Evolutionary conservation across 2,329 filamentous ascomycete genomes (phyloP).

Genomic region (Monosporascus sp.): DNA sequence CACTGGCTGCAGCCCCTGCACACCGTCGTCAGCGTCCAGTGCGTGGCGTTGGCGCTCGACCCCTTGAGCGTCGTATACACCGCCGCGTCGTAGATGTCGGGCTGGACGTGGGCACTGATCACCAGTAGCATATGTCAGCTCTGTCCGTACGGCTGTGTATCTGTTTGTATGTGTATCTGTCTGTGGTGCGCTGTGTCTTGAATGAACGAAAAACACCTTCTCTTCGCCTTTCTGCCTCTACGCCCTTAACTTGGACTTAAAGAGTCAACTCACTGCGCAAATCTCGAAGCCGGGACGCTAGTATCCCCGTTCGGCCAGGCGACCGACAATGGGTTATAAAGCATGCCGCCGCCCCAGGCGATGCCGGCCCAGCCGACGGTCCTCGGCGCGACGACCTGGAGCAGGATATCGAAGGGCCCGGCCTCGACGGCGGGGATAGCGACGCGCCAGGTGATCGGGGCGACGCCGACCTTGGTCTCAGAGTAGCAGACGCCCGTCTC

Average conservation of each 20-base stretch:
- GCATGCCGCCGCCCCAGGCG: constrained; percentile 23
- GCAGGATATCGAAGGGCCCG: constrained; percentile 21
- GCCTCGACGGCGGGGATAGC: constrained; percentile 17
- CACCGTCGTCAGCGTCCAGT: constrained; percentile 34
- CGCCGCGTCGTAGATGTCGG: constrained; percentile 26
- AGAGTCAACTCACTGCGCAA: constrained; percentile 16
- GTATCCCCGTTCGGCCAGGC: constrained; percentile 19
- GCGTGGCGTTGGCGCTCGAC: constrained; percentile 31
- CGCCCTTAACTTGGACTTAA: too few species aligned
- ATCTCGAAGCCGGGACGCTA: constrained; percentile 14
- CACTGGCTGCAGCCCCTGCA: constrained; percentile 34
- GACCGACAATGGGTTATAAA: constrained; percentile 19
- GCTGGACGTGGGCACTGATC: constrained; percentile 25
- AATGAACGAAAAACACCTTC: too few species aligned
- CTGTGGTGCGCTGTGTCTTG: too few species aligned
- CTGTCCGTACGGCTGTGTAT: neutral
- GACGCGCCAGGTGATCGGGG: constrained; percentile 15
- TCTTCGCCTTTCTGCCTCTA: too few species aligned
- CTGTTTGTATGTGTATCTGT: neutral
- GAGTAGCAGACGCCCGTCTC: constrained; percentile 18
- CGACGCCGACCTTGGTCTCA: constrained; percentile 14
- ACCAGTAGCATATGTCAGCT: neutral
- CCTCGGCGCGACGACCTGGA: constrained; percentile 22
- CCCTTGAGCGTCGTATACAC: constrained; percentile 29
- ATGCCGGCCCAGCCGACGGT: constrained; percentile 20